phyloP scores from a whole-genome alignment of 768 basidiomycete genomes.

The Boletus sensibilis region DNA sequence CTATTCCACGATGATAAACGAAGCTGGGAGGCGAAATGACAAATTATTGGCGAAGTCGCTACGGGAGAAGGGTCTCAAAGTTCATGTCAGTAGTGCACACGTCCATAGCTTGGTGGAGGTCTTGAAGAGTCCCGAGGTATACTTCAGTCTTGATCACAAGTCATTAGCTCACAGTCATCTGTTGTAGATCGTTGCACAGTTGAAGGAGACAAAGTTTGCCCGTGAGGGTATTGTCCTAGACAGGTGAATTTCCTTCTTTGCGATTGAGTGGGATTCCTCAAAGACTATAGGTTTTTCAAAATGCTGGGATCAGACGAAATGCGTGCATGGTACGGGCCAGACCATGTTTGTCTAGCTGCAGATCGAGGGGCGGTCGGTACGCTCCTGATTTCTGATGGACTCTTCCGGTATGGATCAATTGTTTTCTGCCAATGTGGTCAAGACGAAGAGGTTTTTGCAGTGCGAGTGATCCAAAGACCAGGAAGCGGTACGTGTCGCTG shows the following conservation, averaged over 20 bases:
- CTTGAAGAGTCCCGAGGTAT: constrained; percentile 89
- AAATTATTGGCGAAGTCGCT: constrained; percentile 74
- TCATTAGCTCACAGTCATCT: background rate
- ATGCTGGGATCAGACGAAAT: constrained; percentile 94
- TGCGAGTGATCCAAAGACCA: constrained; percentile 70
- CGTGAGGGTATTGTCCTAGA: constrained; percentile 90
- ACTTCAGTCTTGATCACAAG: constrained; percentile 11
- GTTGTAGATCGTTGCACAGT: constrained; percentile 61
- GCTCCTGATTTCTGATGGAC: constrained; percentile 89
- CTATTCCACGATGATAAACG: constrained; percentile 76
- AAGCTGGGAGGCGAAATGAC: constrained; percentile 79
- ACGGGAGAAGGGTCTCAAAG: constrained; percentile 82
- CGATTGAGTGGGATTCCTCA: background rate
- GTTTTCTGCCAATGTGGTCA: background rate
- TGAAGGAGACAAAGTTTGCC: constrained; percentile 97
- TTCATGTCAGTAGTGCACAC: constrained; percentile 91
- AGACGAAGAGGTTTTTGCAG: constrained; percentile 38
- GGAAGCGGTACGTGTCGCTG: constrained; percentile 83
- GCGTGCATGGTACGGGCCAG: constrained; percentile 97
- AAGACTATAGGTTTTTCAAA: constrained; percentile 80
- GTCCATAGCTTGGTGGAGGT: constrained; percentile 96
- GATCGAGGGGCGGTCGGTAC: constrained; percentile 94
- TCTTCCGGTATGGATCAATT: constrained; percentile 68
- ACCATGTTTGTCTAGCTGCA: constrained; percentile 88
- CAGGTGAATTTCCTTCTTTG: constrained; percentile 46